These are phyloP conservation scores for Cystoderma amianthinum DNA, from an alignment of 768 basidiomycete species.

Conservation along the genomic window DNA sequence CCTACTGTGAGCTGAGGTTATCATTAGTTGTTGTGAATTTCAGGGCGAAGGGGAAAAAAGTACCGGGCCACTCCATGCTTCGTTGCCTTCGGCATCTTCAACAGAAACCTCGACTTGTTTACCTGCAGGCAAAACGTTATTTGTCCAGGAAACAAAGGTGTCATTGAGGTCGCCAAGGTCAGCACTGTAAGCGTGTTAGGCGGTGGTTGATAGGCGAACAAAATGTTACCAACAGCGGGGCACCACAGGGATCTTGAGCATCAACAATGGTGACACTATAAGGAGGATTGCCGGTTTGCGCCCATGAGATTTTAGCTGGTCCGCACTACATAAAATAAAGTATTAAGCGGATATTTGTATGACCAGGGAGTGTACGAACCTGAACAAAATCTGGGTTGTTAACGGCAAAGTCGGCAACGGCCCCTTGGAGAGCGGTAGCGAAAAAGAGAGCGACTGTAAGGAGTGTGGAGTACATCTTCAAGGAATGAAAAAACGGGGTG, in stretches of 20 bases:
- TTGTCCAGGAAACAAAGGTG: conserved; percentile 37
- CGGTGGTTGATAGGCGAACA: conserved; percentile 1
- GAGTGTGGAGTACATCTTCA: conserved; percentile 75
- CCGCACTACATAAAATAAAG: conserved; percentile 40
- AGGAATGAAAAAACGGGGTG: conserved; percentile 20
- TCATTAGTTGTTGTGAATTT: no score
- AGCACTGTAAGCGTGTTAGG: conserved; percentile 27
- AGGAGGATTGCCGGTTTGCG: conserved; percentile 27
- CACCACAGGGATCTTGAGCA: conserved; percentile 49
- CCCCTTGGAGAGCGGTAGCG: conserved; percentile 43
- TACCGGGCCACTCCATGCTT: conserved; percentile 64
- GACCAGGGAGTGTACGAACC: conserved; percentile 7
- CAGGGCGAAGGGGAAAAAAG: no score
- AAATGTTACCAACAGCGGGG: conserved; percentile 42
- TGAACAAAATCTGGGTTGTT: conserved; percentile 44
- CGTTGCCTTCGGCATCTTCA: conserved; percentile 42
- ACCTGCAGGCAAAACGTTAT: conserved; percentile 39
- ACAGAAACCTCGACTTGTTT: conserved; percentile 44
- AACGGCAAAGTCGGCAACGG: conserved; percentile 47
- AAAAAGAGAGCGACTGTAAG: conserved; percentile 65
- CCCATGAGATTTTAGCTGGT: conserved; percentile 45
- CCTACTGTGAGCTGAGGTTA: no score
- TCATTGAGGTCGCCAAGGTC: conserved; percentile 52
- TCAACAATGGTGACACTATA: conserved; percentile 56
- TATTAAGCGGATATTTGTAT: conserved; percentile 2